Base-by-base conservation (phyloP, 148 eudicot species). In the Fagopyrum homotropicum region DNA sequence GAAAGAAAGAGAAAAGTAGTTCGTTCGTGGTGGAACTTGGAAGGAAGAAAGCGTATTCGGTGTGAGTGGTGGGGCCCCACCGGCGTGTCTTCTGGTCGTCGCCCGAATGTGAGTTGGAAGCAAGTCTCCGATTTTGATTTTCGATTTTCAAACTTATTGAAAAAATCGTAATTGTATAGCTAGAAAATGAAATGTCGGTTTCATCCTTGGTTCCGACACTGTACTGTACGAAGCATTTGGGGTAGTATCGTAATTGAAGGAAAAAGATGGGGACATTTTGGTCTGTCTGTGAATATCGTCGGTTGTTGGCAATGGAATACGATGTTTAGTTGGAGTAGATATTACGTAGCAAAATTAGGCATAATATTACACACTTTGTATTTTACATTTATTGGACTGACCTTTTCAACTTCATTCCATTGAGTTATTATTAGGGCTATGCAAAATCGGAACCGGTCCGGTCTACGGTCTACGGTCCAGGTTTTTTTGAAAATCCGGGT, bases 21-120 rank as follows among this genome's bases (percentile, higher is more conserved):
- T 59, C 35, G 14, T 59, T 11, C 35, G 59, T 6, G 59, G n/a
- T n/a, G 12, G 43, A 8, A 59, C 40, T 35, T 35, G 66, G 54
- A 55, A 55, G 6, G 66, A 59, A 59, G 66, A 59, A 59, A 19
- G 66, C 66, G 66, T 59, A 30, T 22, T 59, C 35, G 64, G 30
- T 19, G 52, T 49, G 63, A 19, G 63, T 19, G 63, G 29, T 19
- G 29, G 66, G 66, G 66, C 14, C 35, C 64, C 66, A 8, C 43
- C 35, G 40, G 11, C 66, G 66, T 59, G 63, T 22, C 63, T 17
- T 57, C 35, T 17, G 30, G 63, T 22, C 29, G 30, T 22, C 63
- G 63, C 11, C 2, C 63, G 63, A n/a, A 17, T 29, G 17, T 57
- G 63, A 57, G 17, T 19, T 19, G 63, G 29, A 17, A 57, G 63